These are phyloP conservation scores for Curvularia verruculosa DNA, from an alignment of 2,329 filamentous ascomycete genomes.

Conservation along the genomic window DNA sequence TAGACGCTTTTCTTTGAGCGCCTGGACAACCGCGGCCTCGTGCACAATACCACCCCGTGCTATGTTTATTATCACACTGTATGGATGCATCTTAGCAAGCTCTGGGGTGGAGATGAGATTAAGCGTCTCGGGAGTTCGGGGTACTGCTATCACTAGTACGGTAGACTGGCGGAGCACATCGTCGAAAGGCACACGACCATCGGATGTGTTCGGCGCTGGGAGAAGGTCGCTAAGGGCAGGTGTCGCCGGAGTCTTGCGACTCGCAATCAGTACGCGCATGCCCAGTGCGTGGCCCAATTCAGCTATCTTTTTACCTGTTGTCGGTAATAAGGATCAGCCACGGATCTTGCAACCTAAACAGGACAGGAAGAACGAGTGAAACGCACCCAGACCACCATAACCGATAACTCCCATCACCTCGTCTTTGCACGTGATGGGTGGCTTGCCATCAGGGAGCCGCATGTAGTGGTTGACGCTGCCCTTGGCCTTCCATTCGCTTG, in stretches of 20 bases:
- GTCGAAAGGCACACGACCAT: slow-evolving; percentile 45
- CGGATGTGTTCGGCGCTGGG: slow-evolving; percentile 13
- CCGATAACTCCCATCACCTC: slow-evolving; percentile 59
- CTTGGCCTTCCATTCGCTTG: slow-evolving; percentile 51
- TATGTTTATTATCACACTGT: slow-evolving; percentile 57
- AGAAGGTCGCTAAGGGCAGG: slow-evolving; percentile 14
- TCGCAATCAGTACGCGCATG: slow-evolving; percentile 58
- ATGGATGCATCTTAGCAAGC: slow-evolving; percentile 53
- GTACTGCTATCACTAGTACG: slow-evolving; percentile 47
- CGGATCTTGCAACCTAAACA: slow-evolving; percentile 13
- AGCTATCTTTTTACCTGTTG: slow-evolving; percentile 52
- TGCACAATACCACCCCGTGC: slow-evolving; percentile 59
- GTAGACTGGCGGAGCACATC: slow-evolving; percentile 48
- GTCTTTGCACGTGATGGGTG: slow-evolving; percentile 55
- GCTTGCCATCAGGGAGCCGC: slow-evolving; percentile 44
- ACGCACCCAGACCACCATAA: slow-evolving; percentile 56
- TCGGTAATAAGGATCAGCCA: slow-evolving; percentile 13
- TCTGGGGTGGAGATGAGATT: slow-evolving; percentile 49
- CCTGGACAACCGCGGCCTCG: slow-evolving; percentile 55
- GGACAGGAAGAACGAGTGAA: slow-evolving; percentile 4
- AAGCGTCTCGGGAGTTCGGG: slow-evolving; percentile 41
- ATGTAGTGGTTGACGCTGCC: slow-evolving; percentile 44
- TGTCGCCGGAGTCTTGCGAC: slow-evolving; percentile 39
- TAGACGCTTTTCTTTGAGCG: slow-evolving; percentile 54
- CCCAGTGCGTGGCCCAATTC: slow-evolving; percentile 53